Evolutionary conservation across 495 filamentous ascomycete species (phyloP).

Genomic region (Poronia punctata): DNA sequence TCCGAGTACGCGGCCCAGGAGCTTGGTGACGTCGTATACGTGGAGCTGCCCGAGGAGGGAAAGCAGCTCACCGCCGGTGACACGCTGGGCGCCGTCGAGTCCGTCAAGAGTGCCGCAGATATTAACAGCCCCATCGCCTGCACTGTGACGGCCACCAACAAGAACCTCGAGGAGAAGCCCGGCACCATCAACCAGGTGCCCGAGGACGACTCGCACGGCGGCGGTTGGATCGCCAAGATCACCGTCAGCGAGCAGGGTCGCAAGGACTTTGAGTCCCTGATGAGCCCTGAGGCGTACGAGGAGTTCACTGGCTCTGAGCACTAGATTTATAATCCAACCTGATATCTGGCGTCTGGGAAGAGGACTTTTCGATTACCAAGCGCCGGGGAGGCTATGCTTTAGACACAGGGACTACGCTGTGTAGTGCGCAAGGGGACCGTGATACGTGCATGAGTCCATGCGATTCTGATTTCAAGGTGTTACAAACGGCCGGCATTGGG

Average conservation of each 20-base stretch:
- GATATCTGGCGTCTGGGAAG: neutral
- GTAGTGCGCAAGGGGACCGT: neutral
- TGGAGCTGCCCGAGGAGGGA: slow-evolving; percentile 73
- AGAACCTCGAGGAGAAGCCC: slow-evolving; percentile 71
- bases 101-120: slow-evolving; percentile 94
- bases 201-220: slow-evolving; percentile 58
- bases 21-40: slow-evolving; percentile 93
- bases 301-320: slow-evolving; percentile 47
- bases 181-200: slow-evolving; percentile 78
- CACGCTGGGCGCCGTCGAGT: slow-evolving; percentile 88
- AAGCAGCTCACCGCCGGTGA: slow-evolving; percentile 63
- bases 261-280: slow-evolving; percentile 64
- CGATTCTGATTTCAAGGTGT: neutral
- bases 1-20: slow-evolving; percentile 82
- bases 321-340: slow-evolving; percentile 4
- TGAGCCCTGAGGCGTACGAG: slow-evolving; percentile 68
- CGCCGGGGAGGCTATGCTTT: too few relatives aligned
- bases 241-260: slow-evolving; percentile 54
- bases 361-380: too few relatives aligned
- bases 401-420: too few relatives aligned
- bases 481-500: slow-evolving; percentile 3
- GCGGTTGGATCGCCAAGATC: slow-evolving; percentile 86
- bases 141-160: slow-evolving; percentile 65
- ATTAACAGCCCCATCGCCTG: slow-evolving; percentile 84
- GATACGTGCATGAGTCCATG: neutral